Evolutionary conservation across 2,329 filamentous ascomycete species (phyloP).

Genomic region (Fusarium sp.): DNA sequence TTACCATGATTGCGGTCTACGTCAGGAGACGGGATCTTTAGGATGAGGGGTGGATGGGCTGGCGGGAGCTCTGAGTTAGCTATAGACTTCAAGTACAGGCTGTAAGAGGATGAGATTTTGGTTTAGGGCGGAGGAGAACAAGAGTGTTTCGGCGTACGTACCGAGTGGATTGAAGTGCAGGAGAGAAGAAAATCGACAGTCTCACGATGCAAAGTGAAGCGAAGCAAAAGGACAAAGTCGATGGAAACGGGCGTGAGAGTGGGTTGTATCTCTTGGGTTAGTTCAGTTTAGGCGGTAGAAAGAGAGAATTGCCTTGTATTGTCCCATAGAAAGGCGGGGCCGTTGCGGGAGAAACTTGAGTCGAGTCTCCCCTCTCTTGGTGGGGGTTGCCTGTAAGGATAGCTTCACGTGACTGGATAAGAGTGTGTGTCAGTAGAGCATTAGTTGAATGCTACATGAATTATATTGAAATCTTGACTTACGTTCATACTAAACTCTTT

Average conservation of each 20-base stretch:
- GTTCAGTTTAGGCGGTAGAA: conserved; percentile 40
- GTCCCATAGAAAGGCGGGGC: conserved; percentile 45
- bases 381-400: conserved; percentile 50
- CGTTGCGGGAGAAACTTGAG: conserved; percentile 48
- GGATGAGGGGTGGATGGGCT: conserved; percentile 45
- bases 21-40: conserved; percentile 46
- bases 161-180: conserved; percentile 25
- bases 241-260: conserved; percentile 37
- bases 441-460: background rate
- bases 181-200: conserved; percentile 26
- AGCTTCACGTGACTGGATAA: conserved; percentile 48
- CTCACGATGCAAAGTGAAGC: conserved; percentile 38
- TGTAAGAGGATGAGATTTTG: background rate
- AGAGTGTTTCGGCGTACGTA: conserved; percentile 29
- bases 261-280: conserved; percentile 29
- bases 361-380: conserved; percentile 42
- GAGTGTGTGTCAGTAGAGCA: conserved; percentile 35
- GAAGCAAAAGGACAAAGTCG: conserved; percentile 40
- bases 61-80: conserved; percentile 45
- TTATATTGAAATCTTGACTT: background rate
- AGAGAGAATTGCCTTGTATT: conserved; percentile 20
- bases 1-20: conserved; percentile 57
- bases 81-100: conserved; percentile 18
- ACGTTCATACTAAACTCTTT: background rate
- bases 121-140: background rate